Evolutionary conservation across 2,329 filamentous ascomycete species (phyloP).

Genomic region (Beauveria sp.): DNA sequence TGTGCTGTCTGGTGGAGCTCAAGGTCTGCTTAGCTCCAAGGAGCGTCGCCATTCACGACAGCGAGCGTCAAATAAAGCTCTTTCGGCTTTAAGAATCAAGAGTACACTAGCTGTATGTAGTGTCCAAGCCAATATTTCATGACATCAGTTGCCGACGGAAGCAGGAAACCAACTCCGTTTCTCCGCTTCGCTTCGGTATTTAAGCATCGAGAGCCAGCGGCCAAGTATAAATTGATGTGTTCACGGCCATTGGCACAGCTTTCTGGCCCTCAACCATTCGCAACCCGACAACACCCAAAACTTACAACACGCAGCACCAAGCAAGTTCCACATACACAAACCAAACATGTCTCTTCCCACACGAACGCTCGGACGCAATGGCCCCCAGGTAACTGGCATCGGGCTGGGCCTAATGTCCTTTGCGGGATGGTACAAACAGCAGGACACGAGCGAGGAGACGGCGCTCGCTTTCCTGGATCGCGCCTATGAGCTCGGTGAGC

Average conservation of each 20-base stretch:
- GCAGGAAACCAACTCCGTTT: not conserved
- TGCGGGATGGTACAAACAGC: slow-evolving; percentile 16
- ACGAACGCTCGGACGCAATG: slow-evolving; percentile 33
- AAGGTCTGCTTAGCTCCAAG: not conserved
- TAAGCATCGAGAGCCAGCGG: not conserved
- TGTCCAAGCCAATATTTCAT: not conserved
- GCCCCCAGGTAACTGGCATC: slow-evolving; percentile 36
- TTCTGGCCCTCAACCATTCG: no score
- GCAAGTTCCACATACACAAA: not conserved
- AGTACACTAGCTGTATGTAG: not conserved
- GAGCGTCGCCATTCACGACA: not conserved
- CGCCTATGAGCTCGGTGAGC: slow-evolving; percentile 32
- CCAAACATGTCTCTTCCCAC: slow-evolving; percentile 9
- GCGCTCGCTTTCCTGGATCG: slow-evolving; percentile 34
- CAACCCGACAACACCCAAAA: not conserved
- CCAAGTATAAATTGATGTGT: not conserved
- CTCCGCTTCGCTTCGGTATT: slow-evolving; percentile 1
- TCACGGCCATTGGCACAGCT: not conserved
- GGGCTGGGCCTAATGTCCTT: slow-evolving; percentile 41
- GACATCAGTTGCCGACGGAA: not conserved
- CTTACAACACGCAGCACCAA: not conserved
- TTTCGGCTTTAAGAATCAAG: slow-evolving; percentile 1
- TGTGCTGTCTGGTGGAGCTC: not conserved
- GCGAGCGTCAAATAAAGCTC: not conserved
- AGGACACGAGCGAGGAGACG: slow-evolving; percentile 25